Conservation (phyloP, 306 rosid genomes). For the Pterocarpus macrocarpus region DNA sequence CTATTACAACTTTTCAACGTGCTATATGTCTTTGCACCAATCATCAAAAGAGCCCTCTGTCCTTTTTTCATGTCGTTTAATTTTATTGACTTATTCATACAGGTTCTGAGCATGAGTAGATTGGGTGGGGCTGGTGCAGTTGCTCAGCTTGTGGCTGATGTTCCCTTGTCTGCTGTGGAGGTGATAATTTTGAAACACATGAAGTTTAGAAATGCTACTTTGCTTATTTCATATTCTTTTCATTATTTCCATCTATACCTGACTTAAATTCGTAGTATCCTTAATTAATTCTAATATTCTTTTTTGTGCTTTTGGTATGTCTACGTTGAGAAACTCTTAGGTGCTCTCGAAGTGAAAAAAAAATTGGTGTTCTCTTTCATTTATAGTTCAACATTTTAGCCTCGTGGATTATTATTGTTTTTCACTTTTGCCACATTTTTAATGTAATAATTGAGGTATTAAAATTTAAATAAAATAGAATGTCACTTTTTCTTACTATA, state of each 20-base stretch:
- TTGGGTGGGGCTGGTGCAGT: conserved; percentile 97
- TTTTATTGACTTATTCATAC: conserved; percentile 33
- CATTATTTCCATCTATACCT: not conserved
- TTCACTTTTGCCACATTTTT: too few relatives aligned
- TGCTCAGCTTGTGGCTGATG: conserved; percentile 98
- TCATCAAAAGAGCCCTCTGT: not conserved
- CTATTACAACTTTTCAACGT: not conserved
- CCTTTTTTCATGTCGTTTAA: conserved; percentile 35
- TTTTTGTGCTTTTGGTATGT: not conserved
- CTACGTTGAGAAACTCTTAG: not conserved
- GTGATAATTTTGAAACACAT: conserved; percentile 1
- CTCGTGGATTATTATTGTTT: too few relatives aligned
- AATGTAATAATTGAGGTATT: too few relatives aligned
- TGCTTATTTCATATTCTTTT: not conserved
- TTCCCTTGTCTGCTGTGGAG: conserved; percentile 74
- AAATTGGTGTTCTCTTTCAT: too few relatives aligned
- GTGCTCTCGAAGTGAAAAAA: not conserved
- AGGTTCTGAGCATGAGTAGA: conserved; percentile 99
- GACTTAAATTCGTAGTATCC: not conserved
- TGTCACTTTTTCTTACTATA: not conserved
- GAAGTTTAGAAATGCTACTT: not conserved
- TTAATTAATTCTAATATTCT: not conserved
- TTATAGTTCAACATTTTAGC: too few relatives aligned
- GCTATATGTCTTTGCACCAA: conserved; percentile 3
- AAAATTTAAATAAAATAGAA: too few relatives aligned